These are phyloP conservation scores for Entomophthora muscae DNA, from an alignment of 371 early-diverging fungal species.

Conservation along the genomic window DNA sequence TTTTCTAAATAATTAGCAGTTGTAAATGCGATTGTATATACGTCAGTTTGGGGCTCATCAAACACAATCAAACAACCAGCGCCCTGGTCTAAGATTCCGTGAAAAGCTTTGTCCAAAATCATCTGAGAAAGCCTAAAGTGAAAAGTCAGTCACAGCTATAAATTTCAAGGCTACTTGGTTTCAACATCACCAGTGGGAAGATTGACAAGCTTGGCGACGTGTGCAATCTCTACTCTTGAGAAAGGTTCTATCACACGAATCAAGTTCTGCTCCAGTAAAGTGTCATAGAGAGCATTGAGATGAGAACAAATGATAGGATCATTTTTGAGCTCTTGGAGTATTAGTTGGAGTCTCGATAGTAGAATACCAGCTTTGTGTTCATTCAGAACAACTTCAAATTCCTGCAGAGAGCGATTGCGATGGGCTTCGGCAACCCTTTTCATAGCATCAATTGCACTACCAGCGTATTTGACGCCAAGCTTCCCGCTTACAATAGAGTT, in stretches of 20 bases:
- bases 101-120: constrained; percentile 93
- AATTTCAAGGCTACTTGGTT: constrained; percentile 36
- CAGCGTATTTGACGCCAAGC: constrained; percentile 54
- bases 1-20: constrained; percentile 33
- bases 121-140: constrained; percentile 69
- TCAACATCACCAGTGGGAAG: constrained; percentile 85
- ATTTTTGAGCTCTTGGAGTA: constrained; percentile 47
- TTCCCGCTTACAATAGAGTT: constrained; percentile 66
- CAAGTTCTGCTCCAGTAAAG: constrained; percentile 91
- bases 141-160: not conserved
- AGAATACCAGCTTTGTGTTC: constrained; percentile 54
- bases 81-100: constrained; percentile 94
- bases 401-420: constrained; percentile 79
- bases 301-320: constrained; percentile 87
- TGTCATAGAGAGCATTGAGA: constrained; percentile 84
- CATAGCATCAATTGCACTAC: constrained; percentile 78
- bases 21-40: constrained; percentile 18
- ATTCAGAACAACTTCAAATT: constrained; percentile 79
- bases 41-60: constrained; percentile 73
- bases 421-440: constrained; percentile 84
- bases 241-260: constrained; percentile 97
- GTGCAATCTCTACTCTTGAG: constrained; percentile 88
- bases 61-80: constrained; percentile 86
- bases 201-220: constrained; percentile 84
- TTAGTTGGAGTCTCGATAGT: not conserved